Conservation (phyloP, 2,329 filamentous ascomycete species). For the Blastomyces gilchristii region DNA sequence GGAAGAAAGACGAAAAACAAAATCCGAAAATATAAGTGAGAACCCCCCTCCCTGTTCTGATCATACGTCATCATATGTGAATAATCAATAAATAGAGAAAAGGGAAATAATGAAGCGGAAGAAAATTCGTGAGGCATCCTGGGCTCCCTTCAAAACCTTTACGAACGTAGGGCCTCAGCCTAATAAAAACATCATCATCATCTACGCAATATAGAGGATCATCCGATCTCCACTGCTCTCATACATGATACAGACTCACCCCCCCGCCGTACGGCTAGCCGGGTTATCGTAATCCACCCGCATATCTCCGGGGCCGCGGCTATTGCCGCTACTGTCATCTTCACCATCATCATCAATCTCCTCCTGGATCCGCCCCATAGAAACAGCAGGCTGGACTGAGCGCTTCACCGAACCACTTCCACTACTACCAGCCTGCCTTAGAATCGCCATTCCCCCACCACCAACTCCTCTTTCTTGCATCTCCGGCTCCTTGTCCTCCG, state of each 20-base stretch:
- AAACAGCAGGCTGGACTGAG: neutral
- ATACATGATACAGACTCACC: neutral
- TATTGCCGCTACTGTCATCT: neutral
- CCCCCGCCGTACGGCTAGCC: neutral
- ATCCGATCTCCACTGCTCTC: neutral
- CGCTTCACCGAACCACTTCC: slow-evolving; percentile 3
- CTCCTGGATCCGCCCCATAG: neutral
- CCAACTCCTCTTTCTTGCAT: slow-evolving; percentile 29
- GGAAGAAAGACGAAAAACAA: neutral
- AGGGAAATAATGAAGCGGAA: neutral
- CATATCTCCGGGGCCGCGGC: neutral
- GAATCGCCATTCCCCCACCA: slow-evolving; percentile 16
- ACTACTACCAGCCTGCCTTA: slow-evolving; percentile 17
- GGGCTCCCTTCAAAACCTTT: neutral
- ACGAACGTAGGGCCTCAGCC: too few relatives aligned
- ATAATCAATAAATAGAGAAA: neutral
- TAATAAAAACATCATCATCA: neutral
- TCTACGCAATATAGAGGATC: neutral
- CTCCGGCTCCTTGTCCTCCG: slow-evolving; percentile 26
- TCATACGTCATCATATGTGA: neutral
- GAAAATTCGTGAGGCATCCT: neutral
- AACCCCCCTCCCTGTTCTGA: neutral
- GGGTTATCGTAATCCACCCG: neutral
- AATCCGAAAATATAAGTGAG: neutral
- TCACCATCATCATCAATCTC: neutral